phyloP scores from a whole-genome alignment of 495 filamentous ascomycete genomes.

The Cudoniella acicularis region DNA sequence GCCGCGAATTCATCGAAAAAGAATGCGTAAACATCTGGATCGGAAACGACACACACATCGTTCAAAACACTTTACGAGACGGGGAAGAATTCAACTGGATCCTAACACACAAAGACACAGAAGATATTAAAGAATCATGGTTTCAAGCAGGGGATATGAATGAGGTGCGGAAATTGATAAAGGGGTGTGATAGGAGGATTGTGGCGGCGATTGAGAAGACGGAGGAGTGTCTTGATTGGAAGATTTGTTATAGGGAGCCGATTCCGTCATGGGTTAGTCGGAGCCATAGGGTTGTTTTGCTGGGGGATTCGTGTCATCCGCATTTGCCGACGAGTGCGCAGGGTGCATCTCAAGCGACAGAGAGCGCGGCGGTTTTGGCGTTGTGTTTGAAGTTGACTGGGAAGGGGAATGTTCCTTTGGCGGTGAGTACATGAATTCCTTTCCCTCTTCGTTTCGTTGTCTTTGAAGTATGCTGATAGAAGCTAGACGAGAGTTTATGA shows the following conservation, averaged over 20 bases:
- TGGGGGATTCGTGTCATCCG: conserved; percentile 47
- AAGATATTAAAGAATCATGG: conserved; percentile 45
- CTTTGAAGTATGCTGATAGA: not conserved
- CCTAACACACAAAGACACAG: conserved; percentile 43
- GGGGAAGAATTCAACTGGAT: conserved; percentile 53
- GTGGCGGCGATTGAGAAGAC: conserved; percentile 43
- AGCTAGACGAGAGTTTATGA: conserved; percentile 45
- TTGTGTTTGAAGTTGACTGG: conserved; percentile 41
- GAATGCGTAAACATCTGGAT: conserved; percentile 53
- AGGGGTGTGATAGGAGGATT: conserved; percentile 40
- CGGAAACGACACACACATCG: conserved; percentile 44
- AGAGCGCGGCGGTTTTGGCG: conserved; percentile 44
- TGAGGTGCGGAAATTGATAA: conserved; percentile 36
- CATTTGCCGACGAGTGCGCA: conserved; percentile 47
- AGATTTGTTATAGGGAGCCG: conserved; percentile 48
- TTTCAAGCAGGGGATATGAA: conserved; percentile 46
- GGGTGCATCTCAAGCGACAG: conserved; percentile 46
- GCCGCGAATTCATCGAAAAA: conserved; percentile 40
- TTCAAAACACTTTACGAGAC: conserved; percentile 44
- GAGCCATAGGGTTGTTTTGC: conserved; percentile 40
- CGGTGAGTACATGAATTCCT: conserved; percentile 23
- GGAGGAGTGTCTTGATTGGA: conserved; percentile 46
- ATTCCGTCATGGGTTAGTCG: conserved; percentile 43
- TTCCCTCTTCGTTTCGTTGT: not conserved
- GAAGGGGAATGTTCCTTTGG: conserved; percentile 40